Evolutionary conservation across 306 rosid species (phyloP).

Genomic region (Vicia faba): DNA sequence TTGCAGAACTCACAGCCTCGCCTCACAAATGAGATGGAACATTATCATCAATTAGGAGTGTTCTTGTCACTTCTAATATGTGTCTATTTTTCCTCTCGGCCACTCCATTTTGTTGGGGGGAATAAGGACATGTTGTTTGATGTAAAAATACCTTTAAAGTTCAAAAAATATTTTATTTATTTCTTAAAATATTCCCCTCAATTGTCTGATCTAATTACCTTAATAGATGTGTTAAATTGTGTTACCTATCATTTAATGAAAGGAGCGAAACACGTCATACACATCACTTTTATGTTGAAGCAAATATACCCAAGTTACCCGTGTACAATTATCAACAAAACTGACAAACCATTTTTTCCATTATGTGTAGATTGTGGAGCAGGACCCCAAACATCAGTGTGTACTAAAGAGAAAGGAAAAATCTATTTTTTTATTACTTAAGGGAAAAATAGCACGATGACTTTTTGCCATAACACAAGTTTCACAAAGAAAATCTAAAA

Average conservation of each 20-base stretch:
- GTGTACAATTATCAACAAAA: too few relatives aligned
- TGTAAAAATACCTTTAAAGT: neutral
- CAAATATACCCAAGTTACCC: too few relatives aligned
- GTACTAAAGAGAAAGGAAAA: too few relatives aligned
- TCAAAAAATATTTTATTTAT: neutral
- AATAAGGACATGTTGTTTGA: neutral
- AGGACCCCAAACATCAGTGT: constrained; percentile 4
- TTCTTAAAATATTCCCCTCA: neutral
- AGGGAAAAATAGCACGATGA: too few relatives aligned
- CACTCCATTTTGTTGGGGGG: neutral
- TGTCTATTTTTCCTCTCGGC: too few relatives aligned
- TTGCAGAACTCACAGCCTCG: too few relatives aligned
- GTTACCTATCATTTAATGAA: neutral
- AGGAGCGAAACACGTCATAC: neutral
- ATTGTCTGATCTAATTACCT: neutral
- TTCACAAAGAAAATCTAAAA: too few relatives aligned
- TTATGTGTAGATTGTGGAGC: neutral
- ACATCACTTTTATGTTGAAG: neutral
- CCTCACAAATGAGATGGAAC: too few relatives aligned
- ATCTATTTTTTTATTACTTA: too few relatives aligned
- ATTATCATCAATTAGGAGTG: too few relatives aligned
- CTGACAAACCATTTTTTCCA: neutral
- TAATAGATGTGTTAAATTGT: constrained; percentile 4
- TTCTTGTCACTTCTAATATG: too few relatives aligned
- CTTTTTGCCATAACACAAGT: too few relatives aligned